Percentiles rank a stretch among this genome's conserved stretches.
Evolutionary conservation across 1,284 basidiomycete species (phyloP).

Genomic region (Malassezia restricta): DNA sequence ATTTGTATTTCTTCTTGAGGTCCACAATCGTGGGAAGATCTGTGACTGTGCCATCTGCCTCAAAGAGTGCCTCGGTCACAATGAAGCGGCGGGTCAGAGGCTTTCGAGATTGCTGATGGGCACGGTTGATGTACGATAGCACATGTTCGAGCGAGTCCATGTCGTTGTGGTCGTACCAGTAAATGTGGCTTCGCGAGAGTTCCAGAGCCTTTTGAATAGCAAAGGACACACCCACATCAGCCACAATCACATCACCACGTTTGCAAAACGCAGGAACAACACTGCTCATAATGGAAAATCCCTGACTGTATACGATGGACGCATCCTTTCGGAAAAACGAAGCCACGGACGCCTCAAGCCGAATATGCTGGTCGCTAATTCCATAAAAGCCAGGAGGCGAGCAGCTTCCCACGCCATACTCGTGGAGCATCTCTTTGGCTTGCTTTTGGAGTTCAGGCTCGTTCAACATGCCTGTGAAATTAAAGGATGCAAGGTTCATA

Average conservation of each 20-base stretch:
- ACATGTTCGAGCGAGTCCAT: slow-evolving; percentile 79
- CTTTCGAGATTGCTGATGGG: slow-evolving; percentile 57
- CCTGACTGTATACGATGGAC: slow-evolving; percentile 86
- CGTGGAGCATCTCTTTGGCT: slow-evolving; percentile 72
- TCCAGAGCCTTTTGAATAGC: slow-evolving; percentile 95
- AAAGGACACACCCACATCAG: slow-evolving; percentile 84
- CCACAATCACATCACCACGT: slow-evolving; percentile 94
- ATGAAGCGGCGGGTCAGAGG: slow-evolving; percentile 86
- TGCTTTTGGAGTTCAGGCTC: slow-evolving; percentile 76
- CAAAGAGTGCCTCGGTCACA: slow-evolving; percentile 91
- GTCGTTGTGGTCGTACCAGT: slow-evolving; percentile 92
- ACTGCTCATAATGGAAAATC: slow-evolving; percentile 79
- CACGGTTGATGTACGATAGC: slow-evolving; percentile 67
- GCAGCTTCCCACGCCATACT: slow-evolving; percentile 89
- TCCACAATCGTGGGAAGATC: slow-evolving; percentile 87
- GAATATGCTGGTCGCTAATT: slow-evolving; percentile 82
- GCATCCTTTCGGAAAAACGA: slow-evolving; percentile 79
- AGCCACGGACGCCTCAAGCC: slow-evolving; percentile 76
- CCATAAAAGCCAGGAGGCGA: slow-evolving; percentile 97
- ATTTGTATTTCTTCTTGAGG: slow-evolving; percentile 88
- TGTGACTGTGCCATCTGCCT: slow-evolving; percentile 79
- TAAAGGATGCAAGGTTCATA: slow-evolving; percentile 77
- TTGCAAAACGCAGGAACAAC: slow-evolving; percentile 97
- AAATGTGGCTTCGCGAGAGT: slow-evolving; percentile 78
- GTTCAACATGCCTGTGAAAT: slow-evolving; percentile 81